Evolutionary conservation across 805 yeast species (phyloP), one percentile per base, ranked within the genome.

Genomic region (Lipomyces sp.): DNA sequence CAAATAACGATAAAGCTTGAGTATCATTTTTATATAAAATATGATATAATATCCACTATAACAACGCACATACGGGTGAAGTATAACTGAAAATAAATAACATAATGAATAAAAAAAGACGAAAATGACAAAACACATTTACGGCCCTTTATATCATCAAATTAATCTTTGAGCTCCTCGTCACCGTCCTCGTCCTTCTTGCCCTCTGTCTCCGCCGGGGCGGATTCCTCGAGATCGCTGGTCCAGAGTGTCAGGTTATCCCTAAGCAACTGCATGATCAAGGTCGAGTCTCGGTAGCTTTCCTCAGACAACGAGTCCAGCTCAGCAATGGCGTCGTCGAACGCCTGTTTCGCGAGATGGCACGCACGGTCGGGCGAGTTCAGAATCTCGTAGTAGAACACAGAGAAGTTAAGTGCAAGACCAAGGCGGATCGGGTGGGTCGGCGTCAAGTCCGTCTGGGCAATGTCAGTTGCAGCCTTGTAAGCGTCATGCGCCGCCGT

Each of bases 341-440:
- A 91, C 53, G 97, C 97, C 84, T 91, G 97, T 80, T 91, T 91
- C 74, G 97, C 97, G 81, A 91, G 86, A 80, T 91, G 96, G 80
- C 97, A 91, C 74, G 97, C 97, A 82, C 93, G 90, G 80, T 91
- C 97, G 76, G 97, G 97, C 67, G 96, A 89, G 80, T 90, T 90
- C 80, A 91, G 88, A 77, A 91, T 91, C 83, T 91, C 97, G 78
- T 91, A 91, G 85, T 92, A 91, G 84, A 91, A 91, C 67, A 91
- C 97, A 61, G 96, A 90, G 83, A 92, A 91, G 81, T 91, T 91
- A 80, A 91, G 85, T 70, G 97, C 97, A 80, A 91, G 86, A 78
- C 99, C 99, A 80, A 94, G 86, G 84, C 99, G 90, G 80, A 95
- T 93, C 80, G 98, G 98, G 80, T 94, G 99, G 73, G 99, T 94